Evolutionary conservation across 345 rosid genomes (phyloP), one percentile per base, ranked within the genome.

Genomic region (Aegle marmelos): DNA sequence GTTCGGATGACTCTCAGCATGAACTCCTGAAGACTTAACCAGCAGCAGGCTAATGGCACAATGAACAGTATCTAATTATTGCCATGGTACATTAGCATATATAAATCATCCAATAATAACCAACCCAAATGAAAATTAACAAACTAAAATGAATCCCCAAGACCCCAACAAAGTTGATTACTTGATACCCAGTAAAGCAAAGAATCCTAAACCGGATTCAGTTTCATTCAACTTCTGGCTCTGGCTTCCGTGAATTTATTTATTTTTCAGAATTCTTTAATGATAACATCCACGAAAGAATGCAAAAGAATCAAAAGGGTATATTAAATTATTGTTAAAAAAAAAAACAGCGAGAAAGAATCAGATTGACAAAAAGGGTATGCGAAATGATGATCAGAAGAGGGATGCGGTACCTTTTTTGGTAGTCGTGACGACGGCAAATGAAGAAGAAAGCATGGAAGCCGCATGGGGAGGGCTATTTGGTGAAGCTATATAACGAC

Each of bases 341-440:
- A 2, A 33, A 34, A 21, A 63, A 41, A 41, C 5, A 8, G 25
- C 33, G 5, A 17, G 7, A 28, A 71, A 9, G 50, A 50, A 25
- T 45, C 56, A 68, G 76, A 60, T 66, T 67, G 72, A 4, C 10
- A 10, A 67, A 59, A 76, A 30, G 53, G 61, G 68, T 68, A 68
- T 17, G 5, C 14, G 14, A 14, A 27, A 25, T 16, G 31, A 48
- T 10, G 24, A 33, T 17, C n/a, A 66, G 34, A 9, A 25, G 21
- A 41, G 9, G 22, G 48, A 13, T n/a, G 69, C 17, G 36, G 9
- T 61, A 95, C 98, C 98, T 88, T 79, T 85, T 92, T 84, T 93
- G 97, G 79, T 93, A 98, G 84, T 93, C 98, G 89, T 93, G 98
- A 79, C 97, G 97, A 60, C 97, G 97, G 76, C 97, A 92, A 72